Conservation (phyloP, 2,329 filamentous ascomycete genomes). For the Xylariomycetidae sp. region DNA sequence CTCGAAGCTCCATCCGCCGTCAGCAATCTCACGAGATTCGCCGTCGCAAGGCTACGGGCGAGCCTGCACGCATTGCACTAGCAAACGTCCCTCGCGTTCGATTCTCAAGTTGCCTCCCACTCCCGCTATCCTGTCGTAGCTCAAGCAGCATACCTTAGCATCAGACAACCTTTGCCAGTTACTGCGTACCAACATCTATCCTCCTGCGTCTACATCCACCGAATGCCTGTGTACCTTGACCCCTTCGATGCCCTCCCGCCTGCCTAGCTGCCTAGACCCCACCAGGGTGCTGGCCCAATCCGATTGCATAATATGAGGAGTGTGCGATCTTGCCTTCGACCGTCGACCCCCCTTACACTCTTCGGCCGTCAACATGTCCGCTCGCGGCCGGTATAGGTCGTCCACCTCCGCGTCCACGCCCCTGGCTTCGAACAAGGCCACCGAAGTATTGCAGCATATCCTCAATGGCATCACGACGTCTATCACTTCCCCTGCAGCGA, state of each 20-base stretch:
- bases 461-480: conserved; percentile 41
- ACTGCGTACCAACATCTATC: no score
- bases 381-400: conserved; percentile 54
- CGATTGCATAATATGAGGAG: conserved; percentile 22
- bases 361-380: conserved; percentile 37
- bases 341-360: conserved; percentile 9
- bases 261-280: conserved; percentile 22
- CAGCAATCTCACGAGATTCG: no score
- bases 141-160: no score
- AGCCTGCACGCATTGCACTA: no score
- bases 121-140: no score
- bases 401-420: conserved; percentile 56
- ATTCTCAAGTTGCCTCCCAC: no score
- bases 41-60: no score
- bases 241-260: conserved; percentile 22
- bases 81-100: no score
- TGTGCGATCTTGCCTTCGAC: conserved; percentile 9
- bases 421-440: conserved; percentile 51
- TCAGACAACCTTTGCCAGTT: no score
- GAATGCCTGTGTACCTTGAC: not conserved
- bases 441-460: conserved; percentile 50
- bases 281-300: conserved; percentile 20
- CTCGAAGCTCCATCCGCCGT: no score
- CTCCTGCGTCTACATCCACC: no score
- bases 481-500: conserved; percentile 23